These are phyloP conservation scores for Ceratobasidium papillatum DNA, from an alignment of 1,284 basidiomycete species.

Conservation along the genomic window DNA sequence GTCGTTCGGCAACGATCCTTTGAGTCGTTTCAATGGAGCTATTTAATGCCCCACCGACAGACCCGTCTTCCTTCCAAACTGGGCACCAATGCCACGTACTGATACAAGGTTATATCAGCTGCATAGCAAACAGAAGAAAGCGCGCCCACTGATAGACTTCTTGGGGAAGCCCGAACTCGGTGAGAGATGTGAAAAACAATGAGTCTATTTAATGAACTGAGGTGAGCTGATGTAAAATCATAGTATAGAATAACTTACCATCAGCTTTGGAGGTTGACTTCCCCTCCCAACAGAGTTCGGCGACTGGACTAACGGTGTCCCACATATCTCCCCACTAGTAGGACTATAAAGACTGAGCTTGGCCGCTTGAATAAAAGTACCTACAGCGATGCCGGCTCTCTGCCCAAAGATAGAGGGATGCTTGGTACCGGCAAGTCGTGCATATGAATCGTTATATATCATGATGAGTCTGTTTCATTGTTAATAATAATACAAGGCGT, in stretches of 20 bases:
- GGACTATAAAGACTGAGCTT: neutral
- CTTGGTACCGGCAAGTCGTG: conserved; percentile 38
- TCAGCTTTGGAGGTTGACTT: conserved; percentile 1
- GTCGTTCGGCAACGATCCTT: conserved; percentile 38
- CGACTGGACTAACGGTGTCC: conserved; percentile 5
- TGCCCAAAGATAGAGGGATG: conserved; percentile 41
- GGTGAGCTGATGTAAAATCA: neutral
- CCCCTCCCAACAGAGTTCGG: neutral
- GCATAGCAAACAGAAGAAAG: neutral
- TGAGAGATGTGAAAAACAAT: conserved; percentile 18
- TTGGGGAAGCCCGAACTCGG: conserved; percentile 15
- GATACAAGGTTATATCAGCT: neutral
- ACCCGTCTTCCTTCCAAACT: conserved; percentile 33
- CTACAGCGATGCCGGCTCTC: conserved; percentile 25
- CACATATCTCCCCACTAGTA: conserved; percentile 6
- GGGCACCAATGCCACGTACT: conserved; percentile 25
- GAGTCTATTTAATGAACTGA: neutral
- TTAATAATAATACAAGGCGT: neutral
- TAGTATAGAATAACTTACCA: neutral
- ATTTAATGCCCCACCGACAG: conserved; percentile 35
- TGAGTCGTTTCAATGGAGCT: conserved; percentile 39
- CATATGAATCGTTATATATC: conserved; percentile 44
- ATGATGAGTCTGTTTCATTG: conserved; percentile 23
- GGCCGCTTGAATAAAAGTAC: neutral
- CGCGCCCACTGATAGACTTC: conserved; percentile 19